Evolutionary conservation across 495 filamentous ascomycete genomes (phyloP).

Genomic region (Annulohypoxylon stygium): DNA sequence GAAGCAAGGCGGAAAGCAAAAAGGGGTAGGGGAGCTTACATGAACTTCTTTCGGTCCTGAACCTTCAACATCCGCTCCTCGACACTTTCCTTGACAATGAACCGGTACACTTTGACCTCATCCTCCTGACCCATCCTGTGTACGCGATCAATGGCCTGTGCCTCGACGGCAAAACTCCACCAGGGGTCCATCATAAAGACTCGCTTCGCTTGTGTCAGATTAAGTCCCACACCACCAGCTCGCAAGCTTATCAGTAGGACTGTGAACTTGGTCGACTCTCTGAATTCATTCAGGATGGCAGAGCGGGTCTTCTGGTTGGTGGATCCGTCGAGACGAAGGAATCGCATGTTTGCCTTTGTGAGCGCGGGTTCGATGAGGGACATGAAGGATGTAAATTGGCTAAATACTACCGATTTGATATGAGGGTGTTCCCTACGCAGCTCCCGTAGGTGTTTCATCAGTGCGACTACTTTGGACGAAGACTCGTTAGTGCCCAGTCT

Average conservation of each 20-base stretch:
- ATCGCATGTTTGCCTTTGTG: constrained; percentile 74
- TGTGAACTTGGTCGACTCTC: constrained; percentile 60
- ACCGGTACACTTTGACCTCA: constrained; percentile 86
- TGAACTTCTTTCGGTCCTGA: constrained; percentile 96
- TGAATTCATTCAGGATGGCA: constrained; percentile 79
- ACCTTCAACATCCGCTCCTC: constrained; percentile 94
- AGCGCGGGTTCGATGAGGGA: constrained; percentile 88
- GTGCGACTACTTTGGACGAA: constrained; percentile 86
- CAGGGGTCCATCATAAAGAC: constrained; percentile 99
- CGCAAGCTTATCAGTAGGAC: constrained; percentile 87
- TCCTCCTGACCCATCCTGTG: constrained; percentile 96
- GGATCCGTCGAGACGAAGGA: constrained; percentile 89
- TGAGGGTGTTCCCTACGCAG: constrained; percentile 70
- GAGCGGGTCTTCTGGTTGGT: constrained; percentile 89
- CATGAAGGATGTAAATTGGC: constrained; percentile 96
- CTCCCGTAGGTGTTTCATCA: constrained; percentile 78
- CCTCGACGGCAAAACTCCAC: constrained; percentile 98
- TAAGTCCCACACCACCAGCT: constrained; percentile 93
- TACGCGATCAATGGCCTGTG: constrained; percentile 98
- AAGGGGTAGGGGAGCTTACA: constrained; percentile 66
- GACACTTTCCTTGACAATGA: constrained; percentile 90
- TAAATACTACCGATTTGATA: constrained; percentile 94
- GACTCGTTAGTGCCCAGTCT: constrained; percentile 78
- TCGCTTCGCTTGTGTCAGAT: constrained; percentile 85
- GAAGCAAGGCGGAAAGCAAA: constrained; percentile 3